phyloP scores from a whole-genome alignment of 345 rosid species.

The Turritis glabra region DNA sequence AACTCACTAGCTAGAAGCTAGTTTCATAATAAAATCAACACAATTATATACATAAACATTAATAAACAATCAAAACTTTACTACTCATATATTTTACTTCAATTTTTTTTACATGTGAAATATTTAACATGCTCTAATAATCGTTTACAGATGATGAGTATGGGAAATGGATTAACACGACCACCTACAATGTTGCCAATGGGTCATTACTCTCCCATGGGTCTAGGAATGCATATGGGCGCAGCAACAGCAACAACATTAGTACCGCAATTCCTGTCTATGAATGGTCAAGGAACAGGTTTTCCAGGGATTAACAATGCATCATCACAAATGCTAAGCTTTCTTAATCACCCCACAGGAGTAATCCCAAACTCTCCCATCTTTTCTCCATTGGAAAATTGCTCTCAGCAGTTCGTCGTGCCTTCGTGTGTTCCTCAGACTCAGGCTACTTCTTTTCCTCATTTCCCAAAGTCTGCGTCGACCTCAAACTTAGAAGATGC shows the following conservation, averaged over 20 bases:
- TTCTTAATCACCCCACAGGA: slow-evolving; percentile 19
- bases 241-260: not conserved
- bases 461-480: slow-evolving; percentile 1
- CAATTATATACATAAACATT: too few species aligned
- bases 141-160: slow-evolving; percentile 56
- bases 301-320: not conserved
- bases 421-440: slow-evolving; percentile 29
- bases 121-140: not conserved
- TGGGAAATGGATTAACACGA: slow-evolving; percentile 44
- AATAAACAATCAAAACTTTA: not conserved
- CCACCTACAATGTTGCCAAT: slow-evolving; percentile 36
- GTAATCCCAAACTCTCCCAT: slow-evolving; percentile 14
- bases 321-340: slow-evolving; percentile 17
- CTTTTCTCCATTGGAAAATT: slow-evolving; percentile 26
- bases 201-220: slow-evolving; percentile 25
- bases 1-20: not conserved
- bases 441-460: slow-evolving; percentile 27
- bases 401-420: slow-evolving; percentile 9
- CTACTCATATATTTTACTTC: not conserved
- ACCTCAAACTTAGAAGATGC: slow-evolving; percentile 18
- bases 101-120: not conserved
- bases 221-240: slow-evolving; percentile 26
- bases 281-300: slow-evolving; percentile 9
- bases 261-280: slow-evolving; percentile 16
- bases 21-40: not conserved